Evolutionary conservation across 805 yeast species (phyloP).

Genomic region (Cyberlindnera lachancei): DNA sequence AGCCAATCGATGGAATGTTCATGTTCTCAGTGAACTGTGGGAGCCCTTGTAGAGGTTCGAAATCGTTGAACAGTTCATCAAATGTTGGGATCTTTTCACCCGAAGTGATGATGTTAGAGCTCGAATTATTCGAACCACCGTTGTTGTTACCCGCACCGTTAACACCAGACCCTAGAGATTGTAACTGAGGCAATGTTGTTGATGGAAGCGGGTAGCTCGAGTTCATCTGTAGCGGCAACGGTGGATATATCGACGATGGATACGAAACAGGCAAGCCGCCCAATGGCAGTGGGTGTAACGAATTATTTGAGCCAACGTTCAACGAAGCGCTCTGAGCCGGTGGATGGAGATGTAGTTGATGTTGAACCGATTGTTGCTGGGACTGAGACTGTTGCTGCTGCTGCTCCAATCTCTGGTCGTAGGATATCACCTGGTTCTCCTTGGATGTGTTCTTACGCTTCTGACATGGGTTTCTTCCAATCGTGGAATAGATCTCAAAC

Average conservation of each 20-base stretch:
- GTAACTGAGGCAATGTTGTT: not conserved
- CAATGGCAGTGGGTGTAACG: too few relatives aligned
- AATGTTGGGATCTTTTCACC: slow-evolving; percentile 11
- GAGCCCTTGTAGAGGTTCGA: slow-evolving; percentile 14
- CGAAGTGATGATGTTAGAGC: not conserved
- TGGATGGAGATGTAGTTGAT: not conserved
- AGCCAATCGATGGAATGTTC: slow-evolving; percentile 12
- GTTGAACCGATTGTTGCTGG: not conserved
- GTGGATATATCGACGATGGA: not conserved
- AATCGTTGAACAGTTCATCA: slow-evolving; percentile 20
- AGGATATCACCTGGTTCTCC: slow-evolving; percentile 9
- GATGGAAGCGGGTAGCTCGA: not conserved
- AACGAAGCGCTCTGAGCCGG: not conserved
- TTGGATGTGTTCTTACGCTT: slow-evolving; percentile 18
- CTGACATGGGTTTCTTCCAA: slow-evolving; percentile 18
- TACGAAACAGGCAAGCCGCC: not conserved
- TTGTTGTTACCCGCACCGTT: not conserved
- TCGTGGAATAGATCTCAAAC: slow-evolving; percentile 18
- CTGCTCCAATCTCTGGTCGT: not conserved
- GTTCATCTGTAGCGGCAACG: not conserved
- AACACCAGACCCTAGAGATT: not conserved
- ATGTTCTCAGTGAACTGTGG: slow-evolving; percentile 11
- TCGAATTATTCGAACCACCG: not conserved
- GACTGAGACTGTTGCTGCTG: not conserved
- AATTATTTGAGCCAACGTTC: too few relatives aligned